A percentile compares a stretch with the other conserved stretches of the same genome.
phyloP scores from a whole-genome alignment of 1,284 basidiomycete species.

The Apiotrichum laibachii region DNA sequence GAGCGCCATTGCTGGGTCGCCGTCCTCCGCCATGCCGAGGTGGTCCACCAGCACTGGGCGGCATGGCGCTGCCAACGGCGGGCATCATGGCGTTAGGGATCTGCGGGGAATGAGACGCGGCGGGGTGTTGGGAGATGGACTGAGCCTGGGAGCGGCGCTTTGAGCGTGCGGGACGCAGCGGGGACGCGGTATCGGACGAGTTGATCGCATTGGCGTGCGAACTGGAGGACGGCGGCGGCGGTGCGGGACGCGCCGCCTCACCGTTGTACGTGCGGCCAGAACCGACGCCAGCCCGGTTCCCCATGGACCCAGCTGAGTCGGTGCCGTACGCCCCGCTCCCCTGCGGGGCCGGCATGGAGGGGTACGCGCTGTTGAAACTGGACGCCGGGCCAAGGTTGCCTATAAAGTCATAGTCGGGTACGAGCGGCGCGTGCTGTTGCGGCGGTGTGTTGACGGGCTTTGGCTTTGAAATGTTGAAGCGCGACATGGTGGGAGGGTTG shows the following conservation, averaged over 20 bases:
- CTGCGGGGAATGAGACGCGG: background rate
- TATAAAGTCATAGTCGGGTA: constrained; percentile 15
- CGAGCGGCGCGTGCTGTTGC: background rate
- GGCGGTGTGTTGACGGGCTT: constrained; percentile 18
- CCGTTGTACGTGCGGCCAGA: background rate
- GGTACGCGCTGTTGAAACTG: constrained; percentile 23
- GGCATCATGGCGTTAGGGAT: background rate
- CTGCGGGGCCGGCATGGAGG: constrained; percentile 11
- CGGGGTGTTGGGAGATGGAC: too few relatives aligned
- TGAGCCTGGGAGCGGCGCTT: background rate
- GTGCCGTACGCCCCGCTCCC: constrained; percentile 1
- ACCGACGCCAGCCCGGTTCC: constrained; percentile 6
- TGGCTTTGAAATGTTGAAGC: constrained; percentile 42
- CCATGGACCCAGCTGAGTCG: background rate
- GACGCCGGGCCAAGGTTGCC: constrained; percentile 10
- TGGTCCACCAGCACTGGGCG: too few relatives aligned
- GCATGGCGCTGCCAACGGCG: background rate
- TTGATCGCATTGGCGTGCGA: background rate
- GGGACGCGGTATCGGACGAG: background rate
- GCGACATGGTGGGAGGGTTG: constrained; percentile 22
- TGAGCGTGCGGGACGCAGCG: constrained; percentile 1
- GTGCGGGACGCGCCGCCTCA: background rate
- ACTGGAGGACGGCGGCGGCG: background rate
- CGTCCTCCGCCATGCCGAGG: constrained; percentile 1
- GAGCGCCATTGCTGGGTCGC: background rate